Conservation (phyloP, 345 rosid species). For the Raphanus raphanistrum region DNA sequence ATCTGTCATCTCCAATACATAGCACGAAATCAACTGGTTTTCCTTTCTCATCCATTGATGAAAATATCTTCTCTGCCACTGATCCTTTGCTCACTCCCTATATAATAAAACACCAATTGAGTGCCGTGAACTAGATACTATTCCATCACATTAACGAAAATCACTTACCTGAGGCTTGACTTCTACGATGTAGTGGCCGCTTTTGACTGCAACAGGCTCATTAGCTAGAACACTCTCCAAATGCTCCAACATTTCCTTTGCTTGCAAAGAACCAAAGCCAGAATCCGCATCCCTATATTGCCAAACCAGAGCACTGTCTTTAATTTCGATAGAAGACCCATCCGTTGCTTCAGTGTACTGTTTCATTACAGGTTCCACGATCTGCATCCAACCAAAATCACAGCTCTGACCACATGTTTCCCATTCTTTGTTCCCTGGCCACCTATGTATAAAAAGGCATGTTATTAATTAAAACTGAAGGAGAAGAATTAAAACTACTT, state of each 20-base stretch:
- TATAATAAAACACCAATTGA: constrained; percentile 11
- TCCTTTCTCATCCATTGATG: constrained; percentile 40
- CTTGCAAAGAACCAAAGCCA: constrained; percentile 45
- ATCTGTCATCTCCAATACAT: constrained; percentile 44
- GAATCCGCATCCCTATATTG: constrained; percentile 46
- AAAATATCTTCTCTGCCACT: constrained; percentile 39
- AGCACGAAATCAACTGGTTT: constrained; percentile 42
- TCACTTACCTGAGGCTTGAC: constrained; percentile 43
- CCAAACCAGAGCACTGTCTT: constrained; percentile 47
- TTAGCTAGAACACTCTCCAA: constrained; percentile 44
- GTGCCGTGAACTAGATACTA: background rate
- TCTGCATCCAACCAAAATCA: constrained; percentile 49
- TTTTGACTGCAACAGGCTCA: constrained; percentile 46
- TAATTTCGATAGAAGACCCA: constrained; percentile 42
- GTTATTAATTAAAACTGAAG: constrained; percentile 3
- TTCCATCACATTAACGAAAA: background rate
- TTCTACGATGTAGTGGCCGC: constrained; percentile 45
- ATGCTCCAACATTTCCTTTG: constrained; percentile 47
- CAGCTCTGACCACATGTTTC: constrained; percentile 45
- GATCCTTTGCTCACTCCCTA: constrained; percentile 49
- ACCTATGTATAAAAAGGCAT: constrained; percentile 21
- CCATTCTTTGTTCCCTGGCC: constrained; percentile 44
- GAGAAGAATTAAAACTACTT: background rate
- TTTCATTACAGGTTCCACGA: constrained; percentile 44
- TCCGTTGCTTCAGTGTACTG: constrained; percentile 44